Conservation (phyloP, 495 filamentous ascomycete genomes). For the Penicillium psychrofluorescens region DNA sequence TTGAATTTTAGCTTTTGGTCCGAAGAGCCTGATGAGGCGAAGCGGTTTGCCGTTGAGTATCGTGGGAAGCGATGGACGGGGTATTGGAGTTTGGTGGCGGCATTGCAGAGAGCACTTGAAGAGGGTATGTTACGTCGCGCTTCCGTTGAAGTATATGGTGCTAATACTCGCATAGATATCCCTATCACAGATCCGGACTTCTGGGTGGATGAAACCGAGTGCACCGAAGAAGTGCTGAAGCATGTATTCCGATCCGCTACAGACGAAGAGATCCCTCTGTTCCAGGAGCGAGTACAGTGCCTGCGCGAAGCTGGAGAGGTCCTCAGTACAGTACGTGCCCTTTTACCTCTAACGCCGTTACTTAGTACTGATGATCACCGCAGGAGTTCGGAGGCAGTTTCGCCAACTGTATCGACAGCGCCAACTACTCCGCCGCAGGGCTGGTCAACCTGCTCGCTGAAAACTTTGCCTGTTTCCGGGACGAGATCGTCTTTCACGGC, state of each 20-base stretch:
- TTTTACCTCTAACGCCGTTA: neutral
- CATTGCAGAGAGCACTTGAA: conserved; percentile 78
- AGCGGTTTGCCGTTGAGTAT: conserved; percentile 75
- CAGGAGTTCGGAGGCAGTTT: conserved; percentile 77
- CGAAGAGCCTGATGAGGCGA: conserved; percentile 46
- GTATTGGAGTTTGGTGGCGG: conserved; percentile 91
- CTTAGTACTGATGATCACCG: neutral
- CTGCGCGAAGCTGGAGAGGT: conserved; percentile 80
- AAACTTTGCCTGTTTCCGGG: conserved; percentile 80
- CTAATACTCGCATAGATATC: conserved; percentile 47
- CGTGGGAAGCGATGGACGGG: conserved; percentile 78
- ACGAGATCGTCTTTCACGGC: conserved; percentile 66
- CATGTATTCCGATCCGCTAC: conserved; percentile 84
- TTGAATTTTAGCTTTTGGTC: conserved; percentile 98
- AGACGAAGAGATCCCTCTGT: conserved; percentile 77
- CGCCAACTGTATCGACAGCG: conserved; percentile 63
- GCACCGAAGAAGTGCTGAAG: conserved; percentile 62
- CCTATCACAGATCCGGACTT: conserved; percentile 85
- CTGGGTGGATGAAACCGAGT: conserved; percentile 73
- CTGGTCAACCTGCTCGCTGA: conserved; percentile 76
- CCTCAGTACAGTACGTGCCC: conserved; percentile 64
- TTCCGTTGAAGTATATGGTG: conserved; percentile 1
- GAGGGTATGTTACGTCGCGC: conserved; percentile 53
- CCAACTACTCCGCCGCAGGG: conserved; percentile 70
- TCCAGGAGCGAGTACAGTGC: conserved; percentile 70